These are phyloP conservation scores for Lactarius pseudohatsudake DNA, from an alignment of 768 basidiomycete genomes.

Conservation along the genomic window DNA sequence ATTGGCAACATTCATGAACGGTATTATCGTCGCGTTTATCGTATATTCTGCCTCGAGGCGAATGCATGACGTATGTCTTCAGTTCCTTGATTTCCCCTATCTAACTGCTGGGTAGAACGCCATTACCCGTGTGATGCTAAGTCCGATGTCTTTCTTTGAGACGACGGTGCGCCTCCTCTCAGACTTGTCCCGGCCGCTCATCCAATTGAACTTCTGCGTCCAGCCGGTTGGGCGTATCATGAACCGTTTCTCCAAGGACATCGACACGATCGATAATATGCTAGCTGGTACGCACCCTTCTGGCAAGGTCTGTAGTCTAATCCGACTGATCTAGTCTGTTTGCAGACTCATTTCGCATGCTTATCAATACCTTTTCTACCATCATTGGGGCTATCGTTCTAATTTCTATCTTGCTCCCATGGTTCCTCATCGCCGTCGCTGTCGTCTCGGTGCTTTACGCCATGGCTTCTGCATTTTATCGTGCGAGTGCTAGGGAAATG, in stretches of 20 bases:
- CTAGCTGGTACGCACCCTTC: too few species aligned
- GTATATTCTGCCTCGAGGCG: constrained; percentile 76
- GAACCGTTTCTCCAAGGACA: too few species aligned
- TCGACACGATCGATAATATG: too few species aligned
- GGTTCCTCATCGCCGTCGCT: constrained; percentile 78
- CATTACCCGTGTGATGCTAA: constrained; percentile 70
- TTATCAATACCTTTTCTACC: constrained; percentile 57
- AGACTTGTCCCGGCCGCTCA: too few species aligned
- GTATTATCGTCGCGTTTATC: constrained; percentile 59
- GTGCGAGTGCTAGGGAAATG: constrained; percentile 81
- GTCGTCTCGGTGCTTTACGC: constrained; percentile 60
- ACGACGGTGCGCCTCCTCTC: too few species aligned
- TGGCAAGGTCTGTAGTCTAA: too few species aligned
- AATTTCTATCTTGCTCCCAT: constrained; percentile 74
- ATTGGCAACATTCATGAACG: constrained; percentile 64
- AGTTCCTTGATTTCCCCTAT: background rate
- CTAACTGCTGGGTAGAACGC: constrained; percentile 44
- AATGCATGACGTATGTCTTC: constrained; percentile 53
- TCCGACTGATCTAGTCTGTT: background rate
- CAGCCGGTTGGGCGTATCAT: too few species aligned
- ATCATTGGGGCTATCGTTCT: constrained; percentile 78
- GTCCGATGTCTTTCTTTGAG: constrained; percentile 88
- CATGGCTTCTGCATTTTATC: constrained; percentile 79
- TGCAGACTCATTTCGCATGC: constrained; percentile 71
- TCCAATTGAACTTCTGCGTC: too few species aligned